phyloP scores from a whole-genome alignment of 164 flowering plant species.

The Dillenia suffruticosa region DNA sequence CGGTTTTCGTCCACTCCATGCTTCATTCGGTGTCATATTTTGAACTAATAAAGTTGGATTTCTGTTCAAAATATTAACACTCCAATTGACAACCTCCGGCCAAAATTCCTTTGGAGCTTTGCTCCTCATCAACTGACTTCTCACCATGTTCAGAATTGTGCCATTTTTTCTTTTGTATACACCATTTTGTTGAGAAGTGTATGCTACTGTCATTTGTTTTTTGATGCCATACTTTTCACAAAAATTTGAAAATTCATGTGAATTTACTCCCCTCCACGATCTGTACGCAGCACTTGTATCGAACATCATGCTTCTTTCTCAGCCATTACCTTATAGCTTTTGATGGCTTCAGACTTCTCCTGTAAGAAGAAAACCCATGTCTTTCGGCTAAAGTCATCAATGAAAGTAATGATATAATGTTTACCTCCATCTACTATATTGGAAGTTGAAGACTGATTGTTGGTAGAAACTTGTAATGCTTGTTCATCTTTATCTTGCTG shows the following conservation, averaged over 20 bases:
- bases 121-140: slow-evolving; percentile 6
- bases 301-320: slow-evolving; percentile 5
- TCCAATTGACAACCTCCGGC: slow-evolving; percentile 9
- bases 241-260: slow-evolving; percentile 3
- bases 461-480: slow-evolving; percentile 18
- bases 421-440: slow-evolving; percentile 8
- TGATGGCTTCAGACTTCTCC: slow-evolving; percentile 5
- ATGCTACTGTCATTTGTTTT: background rate
- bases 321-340: slow-evolving; percentile 2
- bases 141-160: slow-evolving; percentile 10
- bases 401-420: background rate
- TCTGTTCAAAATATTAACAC: slow-evolving; percentile 5
- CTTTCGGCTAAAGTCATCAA: slow-evolving; percentile 3
- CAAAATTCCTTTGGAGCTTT: slow-evolving; percentile 1
- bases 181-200: slow-evolving; percentile 4
- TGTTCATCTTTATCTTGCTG: slow-evolving; percentile 8
- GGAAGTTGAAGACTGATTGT: slow-evolving; percentile 1
- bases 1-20: slow-evolving; percentile 4
- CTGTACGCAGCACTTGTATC: slow-evolving; percentile 1
- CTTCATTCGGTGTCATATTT: slow-evolving; percentile 3
- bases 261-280: slow-evolving; percentile 10
- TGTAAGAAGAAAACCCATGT: slow-evolving; percentile 10
- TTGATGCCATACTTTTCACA: slow-evolving; percentile 1
- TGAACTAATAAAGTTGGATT: background rate
- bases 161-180: slow-evolving; percentile 3